Evolutionary conservation across 2,329 filamentous ascomycete species (phyloP), one percentile per base, ranked within the genome.

Genomic region (Penicillium paneum): DNA sequence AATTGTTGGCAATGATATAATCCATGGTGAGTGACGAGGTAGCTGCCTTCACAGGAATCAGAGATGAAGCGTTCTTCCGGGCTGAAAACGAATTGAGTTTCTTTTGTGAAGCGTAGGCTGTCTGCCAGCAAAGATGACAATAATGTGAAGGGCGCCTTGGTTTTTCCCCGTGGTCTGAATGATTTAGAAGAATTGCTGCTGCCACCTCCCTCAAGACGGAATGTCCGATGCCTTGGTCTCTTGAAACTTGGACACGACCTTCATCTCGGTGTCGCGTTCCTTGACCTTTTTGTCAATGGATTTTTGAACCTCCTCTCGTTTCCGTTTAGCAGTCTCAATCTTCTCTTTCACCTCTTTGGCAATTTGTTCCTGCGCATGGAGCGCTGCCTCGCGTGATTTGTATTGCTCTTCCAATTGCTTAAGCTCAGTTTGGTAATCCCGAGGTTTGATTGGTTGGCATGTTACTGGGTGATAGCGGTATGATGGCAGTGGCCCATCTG

Each of bases 251-350:
- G 70, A 71, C 2, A 76, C 60, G 3, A 76, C 69, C 50, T 73
- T 76, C 63, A 75, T 66, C 58, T 76, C 74, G 5, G 67, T 74
- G 49, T 76, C 71, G 32, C 73, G 64, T 54, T 76, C 73, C 54
- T 74, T 74, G 12, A 67, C 66, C 57, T 76, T 76, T 60, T 75
- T 74, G 50, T 76, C 73, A 59, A 76, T 71, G 3, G 68, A 66
- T 44, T 67, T 72, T 52, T 75, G 73, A 0, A 76, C 63, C 43
- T 73, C 65, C 36, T 73, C 72, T 44, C 64, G 68, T 53, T 74
- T 76, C 50, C 67, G 68, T 32, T 72, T 69, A 3, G 67, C 64
- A 32, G 72, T 71, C 49, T 74, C 66, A 24, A 76, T 65, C 39
- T 67, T 70, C 52, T 66, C 63, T 55, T 68, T 74, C 29, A 70